These are phyloP conservation scores for Suillus placidus DNA, from an alignment of 768 basidiomycete genomes.

Conservation along the genomic window DNA sequence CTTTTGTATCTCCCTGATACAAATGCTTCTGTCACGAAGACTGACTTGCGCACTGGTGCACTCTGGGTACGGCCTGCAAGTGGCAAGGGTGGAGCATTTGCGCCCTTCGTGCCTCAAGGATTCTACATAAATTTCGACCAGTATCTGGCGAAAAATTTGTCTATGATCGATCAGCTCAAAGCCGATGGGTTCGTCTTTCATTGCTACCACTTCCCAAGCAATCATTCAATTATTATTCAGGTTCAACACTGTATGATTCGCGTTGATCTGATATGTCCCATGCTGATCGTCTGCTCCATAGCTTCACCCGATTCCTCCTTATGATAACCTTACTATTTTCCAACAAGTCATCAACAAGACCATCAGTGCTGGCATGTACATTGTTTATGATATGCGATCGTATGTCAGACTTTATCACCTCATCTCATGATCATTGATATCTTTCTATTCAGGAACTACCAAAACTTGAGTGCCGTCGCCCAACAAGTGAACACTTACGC, in stretches of 20 bases:
- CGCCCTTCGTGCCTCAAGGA: slow-evolving; percentile 65
- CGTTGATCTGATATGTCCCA: not conserved
- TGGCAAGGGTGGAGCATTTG: slow-evolving; percentile 25
- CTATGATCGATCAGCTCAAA: slow-evolving; percentile 58
- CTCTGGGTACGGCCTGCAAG: slow-evolving; percentile 41
- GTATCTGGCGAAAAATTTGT: slow-evolving; percentile 54
- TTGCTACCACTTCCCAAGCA: not conserved
- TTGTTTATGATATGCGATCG: slow-evolving; percentile 82
- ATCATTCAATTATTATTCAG: not conserved
- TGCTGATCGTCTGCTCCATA: slow-evolving; percentile 34
- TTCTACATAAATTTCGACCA: slow-evolving; percentile 68
- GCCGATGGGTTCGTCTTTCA: slow-evolving; percentile 47
- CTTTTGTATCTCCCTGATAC: slow-evolving; percentile 47
- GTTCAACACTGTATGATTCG: slow-evolving; percentile 28
- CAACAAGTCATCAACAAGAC: slow-evolving; percentile 24
- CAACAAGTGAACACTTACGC: slow-evolving; percentile 68
- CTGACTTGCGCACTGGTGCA: slow-evolving; percentile 49
- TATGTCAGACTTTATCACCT: slow-evolving; percentile 23
- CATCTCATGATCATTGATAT: not conserved
- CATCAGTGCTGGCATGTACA: slow-evolving; percentile 42
- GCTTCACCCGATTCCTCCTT: slow-evolving; percentile 76
- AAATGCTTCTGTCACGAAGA: slow-evolving; percentile 46
- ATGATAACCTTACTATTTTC: slow-evolving; percentile 51
- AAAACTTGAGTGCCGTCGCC: slow-evolving; percentile 60
- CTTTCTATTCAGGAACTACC: slow-evolving; percentile 48